Evolutionary conservation across 129 eudicot genomes (phyloP).

Genomic region (Helianthus tuberosus): DNA sequence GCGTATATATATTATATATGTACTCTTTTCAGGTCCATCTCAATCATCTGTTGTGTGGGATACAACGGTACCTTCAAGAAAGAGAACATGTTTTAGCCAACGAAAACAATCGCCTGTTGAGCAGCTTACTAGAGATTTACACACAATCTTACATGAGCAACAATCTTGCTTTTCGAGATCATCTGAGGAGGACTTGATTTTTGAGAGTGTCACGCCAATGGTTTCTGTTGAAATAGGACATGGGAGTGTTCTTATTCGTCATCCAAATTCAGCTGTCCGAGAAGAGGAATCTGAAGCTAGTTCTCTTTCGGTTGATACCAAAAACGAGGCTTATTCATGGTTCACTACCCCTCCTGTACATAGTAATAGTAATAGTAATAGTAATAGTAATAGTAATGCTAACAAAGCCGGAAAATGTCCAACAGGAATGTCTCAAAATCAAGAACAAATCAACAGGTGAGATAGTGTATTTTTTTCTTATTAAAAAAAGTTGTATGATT

Average conservation of each 20-base stretch:
- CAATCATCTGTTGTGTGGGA: conserved; percentile 88
- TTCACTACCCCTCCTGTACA: conserved; percentile 50
- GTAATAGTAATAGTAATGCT: background rate
- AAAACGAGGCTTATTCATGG: conserved; percentile 71
- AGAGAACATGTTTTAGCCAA: conserved; percentile 82
- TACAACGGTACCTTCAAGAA: conserved; percentile 85
- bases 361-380: background rate
- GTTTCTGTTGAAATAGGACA: conserved; percentile 98
- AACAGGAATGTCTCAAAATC: conserved; percentile 52
- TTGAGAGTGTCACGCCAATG: conserved; percentile 88
- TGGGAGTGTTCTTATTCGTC: conserved; percentile 96
- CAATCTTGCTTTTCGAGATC: conserved; percentile 76
- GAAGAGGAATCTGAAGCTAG: conserved; percentile 99
- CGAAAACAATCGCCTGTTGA: conserved; percentile 85
- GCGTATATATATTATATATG: too few species aligned
- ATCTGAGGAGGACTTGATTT: conserved; percentile 88
- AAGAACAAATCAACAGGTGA: conserved; percentile 63
- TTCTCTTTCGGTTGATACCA: conserved; percentile 88
- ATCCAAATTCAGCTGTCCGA: conserved; percentile 72
- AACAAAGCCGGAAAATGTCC: conserved; percentile 52
- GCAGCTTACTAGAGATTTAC: conserved; percentile 84
- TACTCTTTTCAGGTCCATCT: conserved; percentile 61
- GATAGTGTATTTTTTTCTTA: too few species aligned
- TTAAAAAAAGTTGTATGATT: too few species aligned
- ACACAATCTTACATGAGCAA: conserved; percentile 85